These are phyloP conservation scores for Saussurea involucrata DNA, from an alignment of 129 eudicot species.

Conservation along the genomic window DNA sequence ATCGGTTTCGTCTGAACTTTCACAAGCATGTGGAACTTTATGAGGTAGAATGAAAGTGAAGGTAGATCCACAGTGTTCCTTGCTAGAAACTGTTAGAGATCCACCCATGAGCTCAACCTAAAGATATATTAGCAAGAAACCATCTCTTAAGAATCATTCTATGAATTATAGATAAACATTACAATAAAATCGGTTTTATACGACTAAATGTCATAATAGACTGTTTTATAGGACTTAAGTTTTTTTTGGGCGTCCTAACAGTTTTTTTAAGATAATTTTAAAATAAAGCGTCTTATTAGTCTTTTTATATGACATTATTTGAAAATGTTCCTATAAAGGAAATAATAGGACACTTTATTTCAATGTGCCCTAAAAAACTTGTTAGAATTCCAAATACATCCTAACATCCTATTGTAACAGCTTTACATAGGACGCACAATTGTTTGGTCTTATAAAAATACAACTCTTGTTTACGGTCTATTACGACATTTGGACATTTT, in stretches of 20 bases:
- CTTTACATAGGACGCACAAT: too few relatives aligned
- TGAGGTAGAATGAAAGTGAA: constrained; percentile 73
- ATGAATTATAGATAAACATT: not conserved
- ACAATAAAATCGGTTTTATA: not conserved
- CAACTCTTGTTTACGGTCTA: too few relatives aligned
- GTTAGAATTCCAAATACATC: too few relatives aligned
- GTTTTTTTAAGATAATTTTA: too few relatives aligned
- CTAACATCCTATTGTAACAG: too few relatives aligned
- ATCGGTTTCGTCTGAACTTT: constrained; percentile 66
- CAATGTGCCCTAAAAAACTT: not conserved
- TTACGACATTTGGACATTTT: not conserved
- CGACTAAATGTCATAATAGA: not conserved
- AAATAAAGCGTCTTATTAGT: too few relatives aligned
- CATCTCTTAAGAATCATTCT: not conserved
- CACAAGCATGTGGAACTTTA: constrained; percentile 50
- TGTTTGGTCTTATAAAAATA: not conserved
- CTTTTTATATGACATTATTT: too few relatives aligned
- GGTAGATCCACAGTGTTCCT: constrained; percentile 66
- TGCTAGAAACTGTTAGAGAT: constrained; percentile 64
- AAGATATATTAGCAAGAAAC: not conserved
- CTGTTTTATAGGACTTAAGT: not conserved
- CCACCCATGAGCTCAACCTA: constrained; percentile 94
- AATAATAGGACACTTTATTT: too few relatives aligned
- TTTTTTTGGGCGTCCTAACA: too few relatives aligned
- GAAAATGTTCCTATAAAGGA: too few relatives aligned